Evolutionary conservation across 2,329 filamentous ascomycete genomes (phyloP).

Genomic region (Stachybotrys elegans): DNA sequence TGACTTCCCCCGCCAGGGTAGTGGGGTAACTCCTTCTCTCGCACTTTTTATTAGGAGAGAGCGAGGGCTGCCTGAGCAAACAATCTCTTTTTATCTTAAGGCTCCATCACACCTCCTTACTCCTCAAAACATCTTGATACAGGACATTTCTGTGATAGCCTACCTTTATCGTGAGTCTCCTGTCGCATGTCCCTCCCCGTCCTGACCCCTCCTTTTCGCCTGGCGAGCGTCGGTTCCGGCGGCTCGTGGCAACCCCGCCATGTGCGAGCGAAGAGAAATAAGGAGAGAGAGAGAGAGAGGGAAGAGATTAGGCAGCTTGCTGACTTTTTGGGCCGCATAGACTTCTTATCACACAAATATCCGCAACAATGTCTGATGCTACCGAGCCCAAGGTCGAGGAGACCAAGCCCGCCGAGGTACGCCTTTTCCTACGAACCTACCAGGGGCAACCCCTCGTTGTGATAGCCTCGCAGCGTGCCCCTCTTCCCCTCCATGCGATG

Average conservation of each 20-base stretch:
- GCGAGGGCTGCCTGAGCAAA: background rate
- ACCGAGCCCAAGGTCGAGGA: constrained; percentile 52
- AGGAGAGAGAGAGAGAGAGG: no score
- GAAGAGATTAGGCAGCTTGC: constrained; percentile 9
- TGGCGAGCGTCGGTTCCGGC: no score
- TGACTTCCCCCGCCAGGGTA: constrained; percentile 6
- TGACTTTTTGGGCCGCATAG: constrained; percentile 12
- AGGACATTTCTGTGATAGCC: no score
- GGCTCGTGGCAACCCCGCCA: no score
- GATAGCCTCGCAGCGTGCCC: background rate
- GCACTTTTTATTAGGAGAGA: constrained; percentile 4
- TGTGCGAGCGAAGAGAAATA: no score
- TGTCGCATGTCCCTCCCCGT: no score
- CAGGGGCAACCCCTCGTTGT: background rate
- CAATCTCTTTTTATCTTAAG: background rate
- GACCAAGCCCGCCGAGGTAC: constrained; percentile 28
- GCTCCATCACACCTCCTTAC: background rate
- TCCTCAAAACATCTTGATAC: no score
- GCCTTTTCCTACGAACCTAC: background rate
- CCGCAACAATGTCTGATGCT: constrained; percentile 43
- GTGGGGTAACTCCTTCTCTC: constrained; percentile 2
- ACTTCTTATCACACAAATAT: constrained; percentile 8
- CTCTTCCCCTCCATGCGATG: no score
- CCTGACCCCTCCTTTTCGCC: no score
- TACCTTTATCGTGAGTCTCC: no score